phyloP scores from a whole-genome alignment of 345 rosid species.

The Lagerstroemia speciosa region DNA sequence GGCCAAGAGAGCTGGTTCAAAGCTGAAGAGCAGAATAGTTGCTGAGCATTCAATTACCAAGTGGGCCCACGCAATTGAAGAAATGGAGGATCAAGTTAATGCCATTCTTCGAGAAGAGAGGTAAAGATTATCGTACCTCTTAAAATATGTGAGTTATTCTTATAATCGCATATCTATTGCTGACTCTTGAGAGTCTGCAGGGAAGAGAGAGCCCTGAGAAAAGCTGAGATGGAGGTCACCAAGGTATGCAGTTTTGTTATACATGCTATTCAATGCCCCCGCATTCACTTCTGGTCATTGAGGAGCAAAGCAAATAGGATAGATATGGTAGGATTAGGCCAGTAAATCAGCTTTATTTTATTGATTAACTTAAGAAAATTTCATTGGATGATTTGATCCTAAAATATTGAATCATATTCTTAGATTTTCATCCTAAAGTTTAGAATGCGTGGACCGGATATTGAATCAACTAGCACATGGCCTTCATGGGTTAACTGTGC shows the following conservation, averaged over 20 bases:
- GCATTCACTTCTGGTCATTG: neutral
- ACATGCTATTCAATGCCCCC: neutral
- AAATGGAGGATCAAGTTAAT: conserved; percentile 74
- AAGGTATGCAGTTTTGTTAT: conserved; percentile 42
- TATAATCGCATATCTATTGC: conserved; percentile 13
- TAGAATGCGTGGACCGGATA: neutral
- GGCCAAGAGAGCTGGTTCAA: conserved; percentile 90
- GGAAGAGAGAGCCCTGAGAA: conserved; percentile 79
- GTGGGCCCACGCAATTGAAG: conserved; percentile 81
- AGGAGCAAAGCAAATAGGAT: neutral
- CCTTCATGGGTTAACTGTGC: neutral
- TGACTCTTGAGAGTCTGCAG: conserved; percentile 30
- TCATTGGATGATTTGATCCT: neutral
- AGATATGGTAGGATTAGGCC: neutral
- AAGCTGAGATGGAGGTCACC: conserved; percentile 92
- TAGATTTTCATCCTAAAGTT: neutral
- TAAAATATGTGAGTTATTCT: conserved; percentile 7
- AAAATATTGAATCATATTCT: neutral
- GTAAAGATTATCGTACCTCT: conserved; percentile 23
- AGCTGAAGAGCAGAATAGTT: conserved; percentile 73
- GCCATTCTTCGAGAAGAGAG: conserved; percentile 77
- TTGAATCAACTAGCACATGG: neutral
- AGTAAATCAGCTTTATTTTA: neutral
- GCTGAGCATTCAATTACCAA: conserved; percentile 77
- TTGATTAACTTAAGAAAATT: neutral